Conservation (phyloP, 352 stramenopile species). For the Phytopythium cucurbitacearum region DNA sequence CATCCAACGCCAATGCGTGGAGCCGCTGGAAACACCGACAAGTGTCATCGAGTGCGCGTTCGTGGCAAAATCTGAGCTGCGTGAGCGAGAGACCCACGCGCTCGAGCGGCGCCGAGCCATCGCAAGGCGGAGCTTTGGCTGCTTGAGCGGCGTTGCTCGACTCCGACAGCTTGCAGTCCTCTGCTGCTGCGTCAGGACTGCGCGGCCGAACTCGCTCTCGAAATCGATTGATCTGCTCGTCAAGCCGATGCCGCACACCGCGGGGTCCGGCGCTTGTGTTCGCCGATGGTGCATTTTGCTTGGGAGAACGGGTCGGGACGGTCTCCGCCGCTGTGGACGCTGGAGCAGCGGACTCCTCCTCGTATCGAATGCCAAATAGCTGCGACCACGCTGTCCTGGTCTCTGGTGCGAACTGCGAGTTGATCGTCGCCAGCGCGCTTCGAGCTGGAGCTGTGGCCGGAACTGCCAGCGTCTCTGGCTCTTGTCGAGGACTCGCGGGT, state of each 20-base stretch:
- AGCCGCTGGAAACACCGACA: slow-evolving; percentile 38
- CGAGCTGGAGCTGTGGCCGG: background rate
- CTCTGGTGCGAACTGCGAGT: slow-evolving; percentile 26
- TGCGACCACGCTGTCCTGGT: slow-evolving; percentile 40
- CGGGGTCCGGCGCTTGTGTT: no score
- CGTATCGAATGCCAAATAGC: slow-evolving; percentile 57
- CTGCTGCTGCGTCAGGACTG: slow-evolving; percentile 1
- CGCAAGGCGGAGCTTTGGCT: background rate
- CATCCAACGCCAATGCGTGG: slow-evolving; percentile 17
- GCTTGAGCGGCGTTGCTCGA: background rate
- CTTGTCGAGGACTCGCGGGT: no score
- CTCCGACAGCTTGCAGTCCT: no score
- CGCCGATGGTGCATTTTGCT: no score
- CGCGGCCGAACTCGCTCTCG: slow-evolving; percentile 13
- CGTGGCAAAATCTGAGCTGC: slow-evolving; percentile 43
- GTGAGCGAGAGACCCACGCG: slow-evolving; percentile 39
- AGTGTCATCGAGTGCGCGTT: slow-evolving; percentile 41
- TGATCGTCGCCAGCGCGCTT: slow-evolving; percentile 17
- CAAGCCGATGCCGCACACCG: slow-evolving; percentile 16
- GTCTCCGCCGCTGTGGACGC: no score
- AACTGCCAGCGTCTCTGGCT: background rate
- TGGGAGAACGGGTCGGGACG: no score
- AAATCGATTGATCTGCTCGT: slow-evolving; percentile 39
- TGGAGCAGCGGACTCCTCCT: slow-evolving; percentile 17
- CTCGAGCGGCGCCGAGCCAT: slow-evolving; percentile 28